These are phyloP conservation scores for Aspergillus phoenicis DNA, from an alignment of 2,329 filamentous ascomycete species.

Conservation along the genomic window DNA sequence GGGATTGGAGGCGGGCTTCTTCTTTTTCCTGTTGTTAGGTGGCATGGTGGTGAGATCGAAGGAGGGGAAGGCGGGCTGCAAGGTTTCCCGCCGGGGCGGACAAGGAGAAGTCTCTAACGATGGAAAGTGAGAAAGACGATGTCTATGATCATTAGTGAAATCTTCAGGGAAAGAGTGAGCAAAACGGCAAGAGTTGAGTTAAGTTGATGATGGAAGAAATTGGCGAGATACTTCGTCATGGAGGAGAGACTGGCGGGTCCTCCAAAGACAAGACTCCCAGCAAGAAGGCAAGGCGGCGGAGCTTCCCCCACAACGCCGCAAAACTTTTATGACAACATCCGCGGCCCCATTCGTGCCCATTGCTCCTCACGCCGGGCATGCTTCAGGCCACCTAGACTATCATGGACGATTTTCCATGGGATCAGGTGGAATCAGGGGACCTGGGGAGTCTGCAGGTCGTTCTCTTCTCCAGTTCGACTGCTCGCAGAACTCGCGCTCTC, in stretches of 20 bases:
- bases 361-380: slow-evolving; percentile 29
- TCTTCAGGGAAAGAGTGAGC: background rate
- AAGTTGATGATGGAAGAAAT: slow-evolving; percentile 3
- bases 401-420: slow-evolving; percentile 50
- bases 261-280: too few relatives aligned
- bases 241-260: slow-evolving; percentile 24
- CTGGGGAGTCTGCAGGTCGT: slow-evolving; percentile 43
- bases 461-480: slow-evolving; percentile 47
- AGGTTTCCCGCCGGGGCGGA: background rate
- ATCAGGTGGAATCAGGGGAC: slow-evolving; percentile 47
- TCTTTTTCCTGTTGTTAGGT: slow-evolving; percentile 78
- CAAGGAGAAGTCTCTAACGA: background rate
- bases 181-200: background rate
- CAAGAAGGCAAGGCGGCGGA: slow-evolving; percentile 23
- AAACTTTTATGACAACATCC: slow-evolving; percentile 47
- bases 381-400: slow-evolving; percentile 31
- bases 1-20: slow-evolving; percentile 83
- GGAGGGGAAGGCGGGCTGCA: slow-evolving; percentile 9
- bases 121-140: too few relatives aligned
- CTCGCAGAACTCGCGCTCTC: slow-evolving; percentile 44
- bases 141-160: background rate
- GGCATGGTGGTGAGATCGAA: slow-evolving; percentile 58
- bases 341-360: slow-evolving; percentile 24
- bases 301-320: slow-evolving; percentile 33
- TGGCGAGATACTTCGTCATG: background rate